Evolutionary conservation across 208 protist genomes (phyloP).

Genomic region (Crithidia expoeki): DNA sequence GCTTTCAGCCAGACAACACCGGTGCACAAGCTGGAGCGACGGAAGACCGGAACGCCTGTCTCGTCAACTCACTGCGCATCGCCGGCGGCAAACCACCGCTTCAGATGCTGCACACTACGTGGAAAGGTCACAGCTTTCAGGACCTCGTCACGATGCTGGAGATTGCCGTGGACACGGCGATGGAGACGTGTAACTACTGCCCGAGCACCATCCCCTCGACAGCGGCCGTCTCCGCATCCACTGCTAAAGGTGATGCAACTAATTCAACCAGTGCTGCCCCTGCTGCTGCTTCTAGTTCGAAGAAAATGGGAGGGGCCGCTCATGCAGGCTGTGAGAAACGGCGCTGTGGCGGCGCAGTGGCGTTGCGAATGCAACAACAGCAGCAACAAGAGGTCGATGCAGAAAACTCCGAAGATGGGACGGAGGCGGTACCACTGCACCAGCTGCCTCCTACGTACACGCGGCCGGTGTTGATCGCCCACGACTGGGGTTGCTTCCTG

Average conservation of each 20-base stretch:
- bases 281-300: too few relatives aligned
- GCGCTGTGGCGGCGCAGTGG: neutral
- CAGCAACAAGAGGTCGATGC: neutral
- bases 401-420: neutral
- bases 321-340: too few relatives aligned
- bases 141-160: slow-evolving; percentile 72
- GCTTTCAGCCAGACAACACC: neutral
- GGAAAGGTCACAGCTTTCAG: slow-evolving; percentile 61
- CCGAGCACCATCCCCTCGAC: slow-evolving; percentile 27
- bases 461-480: slow-evolving; percentile 62
- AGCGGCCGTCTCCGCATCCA: neutral
- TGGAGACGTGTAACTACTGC: slow-evolving; percentile 71
- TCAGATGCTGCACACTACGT: slow-evolving; percentile 32
- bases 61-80: slow-evolving; percentile 5
- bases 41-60: neutral
- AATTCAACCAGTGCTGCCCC: too few relatives aligned
- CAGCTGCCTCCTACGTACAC: slow-evolving; percentile 44
- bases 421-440: slow-evolving; percentile 33
- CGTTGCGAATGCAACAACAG: neutral
- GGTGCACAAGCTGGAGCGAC: neutral
- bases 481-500: slow-evolving; percentile 66
- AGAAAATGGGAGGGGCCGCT: too few relatives aligned
- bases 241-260: neutral
- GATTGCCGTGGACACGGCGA: slow-evolving; percentile 71
- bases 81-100: slow-evolving; percentile 1